Percentiles rank a stretch among this genome's conserved stretches.
Conservation (phyloP, 441 rosid species). For the Brassica hybrid region DNA sequence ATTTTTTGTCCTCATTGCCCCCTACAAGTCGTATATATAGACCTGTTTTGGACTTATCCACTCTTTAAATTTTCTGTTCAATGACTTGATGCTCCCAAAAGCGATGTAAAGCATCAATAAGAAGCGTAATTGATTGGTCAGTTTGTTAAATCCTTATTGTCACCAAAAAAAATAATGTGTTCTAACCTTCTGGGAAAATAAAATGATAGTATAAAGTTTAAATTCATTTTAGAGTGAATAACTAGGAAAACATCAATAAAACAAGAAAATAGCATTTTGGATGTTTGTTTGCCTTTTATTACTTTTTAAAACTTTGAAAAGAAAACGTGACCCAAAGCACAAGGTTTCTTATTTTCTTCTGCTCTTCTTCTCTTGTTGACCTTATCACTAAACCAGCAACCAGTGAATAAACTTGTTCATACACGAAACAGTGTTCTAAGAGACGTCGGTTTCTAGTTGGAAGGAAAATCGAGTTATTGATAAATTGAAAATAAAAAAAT, state of each 20-base stretch:
- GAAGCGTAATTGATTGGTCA: slow-evolving; percentile 31
- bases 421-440: slow-evolving; percentile 27
- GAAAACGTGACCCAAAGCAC: slow-evolving; percentile 19
- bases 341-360: slow-evolving; percentile 25
- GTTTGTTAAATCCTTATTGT: slow-evolving; percentile 15
- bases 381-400: slow-evolving; percentile 30
- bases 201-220: not conserved
- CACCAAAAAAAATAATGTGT: slow-evolving; percentile 8
- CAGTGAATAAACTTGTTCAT: slow-evolving; percentile 33
- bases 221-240: not conserved
- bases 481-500: not conserved
- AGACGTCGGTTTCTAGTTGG: slow-evolving; percentile 23
- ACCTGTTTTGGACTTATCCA: slow-evolving; percentile 38
- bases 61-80: not conserved
- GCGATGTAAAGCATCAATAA: slow-evolving; percentile 5
- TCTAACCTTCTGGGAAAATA: not conserved
- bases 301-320: slow-evolving; percentile 7
- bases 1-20: slow-evolving; percentile 17
- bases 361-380: slow-evolving; percentile 28
- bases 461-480: slow-evolving; percentile 3
- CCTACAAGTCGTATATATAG: slow-evolving; percentile 31
- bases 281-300: slow-evolving; percentile 3
- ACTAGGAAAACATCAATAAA: not conserved
- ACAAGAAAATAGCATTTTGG: slow-evolving; percentile 12
- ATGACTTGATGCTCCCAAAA: slow-evolving; percentile 14